These are phyloP conservation scores for Globisporangium lucens DNA, from an alignment of 352 stramenopile genomes.

Conservation along the genomic window DNA sequence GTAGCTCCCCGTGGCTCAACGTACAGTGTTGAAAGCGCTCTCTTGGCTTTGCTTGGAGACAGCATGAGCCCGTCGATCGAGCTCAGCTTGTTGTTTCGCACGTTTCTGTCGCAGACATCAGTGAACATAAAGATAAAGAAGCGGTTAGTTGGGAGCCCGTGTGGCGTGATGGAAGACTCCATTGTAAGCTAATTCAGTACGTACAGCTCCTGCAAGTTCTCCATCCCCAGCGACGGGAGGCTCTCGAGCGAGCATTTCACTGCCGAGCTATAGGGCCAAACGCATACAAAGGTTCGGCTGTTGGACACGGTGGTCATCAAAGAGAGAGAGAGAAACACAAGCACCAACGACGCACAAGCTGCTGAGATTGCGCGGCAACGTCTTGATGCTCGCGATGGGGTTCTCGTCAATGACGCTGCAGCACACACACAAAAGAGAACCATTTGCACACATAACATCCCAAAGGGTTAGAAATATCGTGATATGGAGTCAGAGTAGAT, in stretches of 20 bases:
- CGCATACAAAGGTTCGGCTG: neutral
- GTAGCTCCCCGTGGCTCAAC: neutral
- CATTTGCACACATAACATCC: neutral
- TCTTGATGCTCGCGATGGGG: slow-evolving; percentile 4
- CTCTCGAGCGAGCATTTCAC: slow-evolving; percentile 2
- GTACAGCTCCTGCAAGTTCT: slow-evolving; percentile 9
- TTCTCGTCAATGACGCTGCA: slow-evolving; percentile 14
- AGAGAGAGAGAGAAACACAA: neutral
- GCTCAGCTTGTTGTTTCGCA: slow-evolving; percentile 8
- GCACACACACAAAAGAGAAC: neutral
- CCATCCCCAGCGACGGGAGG: neutral
- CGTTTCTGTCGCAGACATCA: slow-evolving; percentile 1
- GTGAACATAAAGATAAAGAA: neutral
- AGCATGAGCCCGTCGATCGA: slow-evolving; percentile 5
- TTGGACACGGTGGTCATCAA: neutral
- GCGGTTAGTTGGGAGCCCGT: neutral
- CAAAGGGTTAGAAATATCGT: neutral
- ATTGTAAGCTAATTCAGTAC: neutral
- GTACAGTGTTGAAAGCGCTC: slow-evolving; percentile 4
- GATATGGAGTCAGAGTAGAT: neutral
- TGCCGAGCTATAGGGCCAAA: slow-evolving; percentile 3
- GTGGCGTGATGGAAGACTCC: neutral
- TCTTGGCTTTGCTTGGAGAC: neutral
- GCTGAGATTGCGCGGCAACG: slow-evolving; percentile 6
- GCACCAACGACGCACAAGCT: neutral